phyloP scores from a whole-genome alignment of 192 early-diverging fungal genomes.

The Linnemannia schmuckeri region DNA sequence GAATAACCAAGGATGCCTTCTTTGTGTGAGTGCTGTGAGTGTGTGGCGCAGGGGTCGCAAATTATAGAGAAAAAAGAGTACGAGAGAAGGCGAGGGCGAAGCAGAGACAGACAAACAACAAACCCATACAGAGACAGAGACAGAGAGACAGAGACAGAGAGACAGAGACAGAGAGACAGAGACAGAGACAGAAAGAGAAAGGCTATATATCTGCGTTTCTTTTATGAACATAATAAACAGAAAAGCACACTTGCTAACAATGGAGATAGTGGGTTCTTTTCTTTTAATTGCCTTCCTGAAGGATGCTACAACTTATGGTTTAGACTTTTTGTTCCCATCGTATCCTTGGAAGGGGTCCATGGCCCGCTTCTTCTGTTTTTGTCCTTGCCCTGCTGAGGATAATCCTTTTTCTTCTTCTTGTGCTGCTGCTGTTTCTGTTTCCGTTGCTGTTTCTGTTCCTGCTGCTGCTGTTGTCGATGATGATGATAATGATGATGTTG shows the following conservation, averaged over 20 bases:
- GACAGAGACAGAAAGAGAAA: too few relatives aligned
- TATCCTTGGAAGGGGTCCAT: slow-evolving; percentile 52
- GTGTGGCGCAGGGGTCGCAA: too few relatives aligned
- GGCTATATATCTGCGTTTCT: too few relatives aligned
- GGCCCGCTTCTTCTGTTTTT: slow-evolving; percentile 16
- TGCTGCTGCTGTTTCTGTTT: not conserved
- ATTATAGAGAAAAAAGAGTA: too few relatives aligned
- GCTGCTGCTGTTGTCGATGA: not conserved
- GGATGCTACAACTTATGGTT: not conserved
- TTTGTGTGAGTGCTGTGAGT: too few relatives aligned
- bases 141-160: too few relatives aligned
- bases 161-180: too few relatives aligned
- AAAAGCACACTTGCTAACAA: too few relatives aligned
- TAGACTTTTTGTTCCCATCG: slow-evolving; percentile 32
- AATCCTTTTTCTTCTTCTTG: not conserved
- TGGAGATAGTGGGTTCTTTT: not conserved
- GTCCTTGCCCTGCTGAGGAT: not conserved
- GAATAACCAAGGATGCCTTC: not conserved
- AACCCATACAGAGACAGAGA: too few relatives aligned
- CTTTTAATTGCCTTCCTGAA: not conserved
- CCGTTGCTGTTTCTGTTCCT: not conserved
- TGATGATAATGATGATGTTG: not conserved
- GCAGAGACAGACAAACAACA: too few relatives aligned
- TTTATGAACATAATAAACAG: too few relatives aligned
- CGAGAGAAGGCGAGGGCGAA: too few relatives aligned